Base-by-base conservation (phyloP, 2,329 filamentous ascomycete species). In the Colletotrichum melonis region DNA sequence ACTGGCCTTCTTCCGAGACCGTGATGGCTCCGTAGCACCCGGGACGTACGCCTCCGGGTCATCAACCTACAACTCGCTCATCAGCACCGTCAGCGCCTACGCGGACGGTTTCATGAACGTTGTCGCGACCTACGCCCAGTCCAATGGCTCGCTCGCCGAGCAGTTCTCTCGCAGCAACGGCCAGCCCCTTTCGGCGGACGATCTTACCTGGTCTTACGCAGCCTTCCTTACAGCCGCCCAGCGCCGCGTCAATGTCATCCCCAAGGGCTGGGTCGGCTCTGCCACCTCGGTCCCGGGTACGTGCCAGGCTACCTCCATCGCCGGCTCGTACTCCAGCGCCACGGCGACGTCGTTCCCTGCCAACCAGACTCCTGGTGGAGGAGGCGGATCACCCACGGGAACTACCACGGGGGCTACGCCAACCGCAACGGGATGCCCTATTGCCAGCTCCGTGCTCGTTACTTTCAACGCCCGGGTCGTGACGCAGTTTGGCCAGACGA, bases 171-270 rank as follows among this genome's bases (percentile, higher is more conserved):
- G 87, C 76, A 81, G 82, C 68, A 83, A 79, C 56, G 91, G 88
- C 35, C 75, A 78, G 0, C 91, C 90, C 1, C 82, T 92, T 4
- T 93, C 91, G 1, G 93, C 92, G 1, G 82, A 84, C 22, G 91
- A 94, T 75, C 83, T 94, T 32, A 94, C 92, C 3, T 94, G 92
- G 92, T 93, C 92, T 0, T 94, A 94, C 76, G 91, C 92, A 1
- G 87, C 92, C 0, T 92, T 94, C 80, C 83, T 94, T 59, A 92
- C 92, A 0, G 88, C 89, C n/a, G 82, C 85, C 28, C 86, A 86
- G 55, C 88, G 91, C 49, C 88, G 91, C 59, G 86, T 86, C 59
- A 87, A 86, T 24, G 77, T 88, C 19, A 81, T 91, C 9, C 90
- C 91, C 1, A 83, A 86, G 1, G 87, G 89, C 6, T 93, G 91